Percentiles rank a stretch among this genome's conserved stretches.
Evolutionary conservation across 208 protist genomes (phyloP).

Genomic region (Trypanosoma avium): DNA sequence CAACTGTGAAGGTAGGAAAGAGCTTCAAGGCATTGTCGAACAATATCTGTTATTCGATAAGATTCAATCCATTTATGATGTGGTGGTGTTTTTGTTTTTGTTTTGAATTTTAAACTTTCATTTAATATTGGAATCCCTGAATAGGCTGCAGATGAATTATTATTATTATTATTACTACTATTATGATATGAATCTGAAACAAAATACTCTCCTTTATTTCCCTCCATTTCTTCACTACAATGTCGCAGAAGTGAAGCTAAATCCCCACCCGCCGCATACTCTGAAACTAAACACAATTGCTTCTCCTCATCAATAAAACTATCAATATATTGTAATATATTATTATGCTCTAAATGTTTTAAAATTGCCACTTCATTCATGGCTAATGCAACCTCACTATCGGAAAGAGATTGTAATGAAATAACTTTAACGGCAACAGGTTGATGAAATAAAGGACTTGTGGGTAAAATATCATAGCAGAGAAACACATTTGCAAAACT

Average conservation of each 20-base stretch:
- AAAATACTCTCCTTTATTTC: neutral
- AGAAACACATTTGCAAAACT: constrained; percentile 81
- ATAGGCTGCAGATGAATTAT: no score
- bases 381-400: constrained; percentile 61
- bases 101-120: neutral
- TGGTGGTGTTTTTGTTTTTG: neutral
- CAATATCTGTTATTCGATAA: constrained; percentile 67
- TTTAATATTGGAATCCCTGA: no score
- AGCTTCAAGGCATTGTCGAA: constrained; percentile 77
- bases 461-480: constrained; percentile 45
- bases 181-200: no score
- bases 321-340: constrained; percentile 87
- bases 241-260: constrained; percentile 34
- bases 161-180: no score
- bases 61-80: constrained; percentile 52
- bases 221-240: neutral
- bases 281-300: constrained; percentile 81
- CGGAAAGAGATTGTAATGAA: constrained; percentile 40
- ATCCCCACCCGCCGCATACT: constrained; percentile 87
- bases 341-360: constrained; percentile 62
- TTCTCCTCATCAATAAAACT: constrained; percentile 71
- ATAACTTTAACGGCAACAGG: constrained; percentile 80
- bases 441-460: constrained; percentile 21
- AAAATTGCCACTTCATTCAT: constrained; percentile 85
- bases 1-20: constrained; percentile 84